Evolutionary conservation across 176 grass and related monocot genomes (phyloP).

Genomic region (Tillandsia fasciculata): DNA sequence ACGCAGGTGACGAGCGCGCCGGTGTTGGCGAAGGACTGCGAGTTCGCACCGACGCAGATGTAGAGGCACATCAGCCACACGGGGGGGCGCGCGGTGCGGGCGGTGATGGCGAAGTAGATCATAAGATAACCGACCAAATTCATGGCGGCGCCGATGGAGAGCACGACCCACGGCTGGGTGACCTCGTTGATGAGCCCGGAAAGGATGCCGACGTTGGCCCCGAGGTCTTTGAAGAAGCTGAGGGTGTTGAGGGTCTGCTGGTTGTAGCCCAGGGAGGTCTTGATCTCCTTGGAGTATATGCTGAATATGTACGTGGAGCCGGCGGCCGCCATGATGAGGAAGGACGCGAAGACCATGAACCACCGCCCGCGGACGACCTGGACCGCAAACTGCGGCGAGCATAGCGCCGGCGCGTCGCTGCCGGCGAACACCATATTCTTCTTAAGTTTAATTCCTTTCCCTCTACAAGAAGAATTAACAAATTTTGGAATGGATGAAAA

Average conservation of each 20-base stretch:
- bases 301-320: conserved; percentile 82
- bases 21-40: conserved; percentile 78
- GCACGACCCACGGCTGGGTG: conserved; percentile 59
- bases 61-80: conserved; percentile 53
- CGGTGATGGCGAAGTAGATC: conserved; percentile 59
- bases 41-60: conserved; percentile 65
- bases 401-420: conserved; percentile 4
- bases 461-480: too few relatives aligned
- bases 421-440: conserved; percentile 48
- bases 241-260: conserved; percentile 76
- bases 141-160: conserved; percentile 52
- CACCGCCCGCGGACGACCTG: conserved; percentile 58
- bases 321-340: conserved; percentile 60
- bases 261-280: conserved; percentile 60
- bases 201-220: conserved; percentile 58
- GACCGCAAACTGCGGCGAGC: conserved; percentile 28
- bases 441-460: not conserved
- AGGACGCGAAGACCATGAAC: conserved; percentile 84
- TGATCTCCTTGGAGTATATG: conserved; percentile 51
- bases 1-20: conserved; percentile 70
- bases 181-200: conserved; percentile 69
- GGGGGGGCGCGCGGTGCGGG: conserved; percentile 9
- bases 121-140: conserved; percentile 68
- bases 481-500: too few relatives aligned
- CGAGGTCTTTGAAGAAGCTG: conserved; percentile 81